These are phyloP conservation scores for Sphagnum fallax DNA, from an alignment of 228 moss, liverwort and hornwort genomes.

Conservation along the genomic window DNA sequence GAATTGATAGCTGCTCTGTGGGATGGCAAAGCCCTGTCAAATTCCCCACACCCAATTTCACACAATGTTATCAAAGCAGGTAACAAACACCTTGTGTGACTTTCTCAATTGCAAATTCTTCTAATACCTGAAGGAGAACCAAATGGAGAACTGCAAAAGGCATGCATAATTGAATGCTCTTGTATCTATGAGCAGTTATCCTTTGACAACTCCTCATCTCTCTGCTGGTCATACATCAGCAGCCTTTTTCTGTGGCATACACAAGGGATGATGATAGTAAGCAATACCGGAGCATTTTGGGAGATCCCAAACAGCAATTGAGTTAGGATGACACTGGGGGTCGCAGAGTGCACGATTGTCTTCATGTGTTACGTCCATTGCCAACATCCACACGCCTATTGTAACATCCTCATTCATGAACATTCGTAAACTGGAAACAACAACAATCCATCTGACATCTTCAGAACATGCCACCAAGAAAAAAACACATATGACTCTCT, in stretches of 20 bases:
- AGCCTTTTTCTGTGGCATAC: neutral
- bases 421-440: conserved; percentile 60
- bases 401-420: conserved; percentile 99
- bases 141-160: neutral
- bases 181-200: neutral
- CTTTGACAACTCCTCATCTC: neutral
- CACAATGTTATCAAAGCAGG: neutral
- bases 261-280: neutral
- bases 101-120: neutral
- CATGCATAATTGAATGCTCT: neutral
- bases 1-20: conserved; percentile 45
- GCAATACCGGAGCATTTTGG: conserved; percentile 77
- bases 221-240: neutral
- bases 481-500: neutral
- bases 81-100: neutral
- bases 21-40: conserved; percentile 82
- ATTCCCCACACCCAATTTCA: neutral
- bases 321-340: conserved; percentile 49
- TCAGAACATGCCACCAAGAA: neutral
- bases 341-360: conserved; percentile 87
- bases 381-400: conserved; percentile 95
- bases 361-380: conserved; percentile 89
- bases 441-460: neutral
- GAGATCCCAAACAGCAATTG: conserved; percentile 96
- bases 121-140: too few species aligned